Evolutionary conservation across 2,329 filamentous ascomycete genomes (phyloP).

Genomic region (Aspergillus sp.): DNA sequence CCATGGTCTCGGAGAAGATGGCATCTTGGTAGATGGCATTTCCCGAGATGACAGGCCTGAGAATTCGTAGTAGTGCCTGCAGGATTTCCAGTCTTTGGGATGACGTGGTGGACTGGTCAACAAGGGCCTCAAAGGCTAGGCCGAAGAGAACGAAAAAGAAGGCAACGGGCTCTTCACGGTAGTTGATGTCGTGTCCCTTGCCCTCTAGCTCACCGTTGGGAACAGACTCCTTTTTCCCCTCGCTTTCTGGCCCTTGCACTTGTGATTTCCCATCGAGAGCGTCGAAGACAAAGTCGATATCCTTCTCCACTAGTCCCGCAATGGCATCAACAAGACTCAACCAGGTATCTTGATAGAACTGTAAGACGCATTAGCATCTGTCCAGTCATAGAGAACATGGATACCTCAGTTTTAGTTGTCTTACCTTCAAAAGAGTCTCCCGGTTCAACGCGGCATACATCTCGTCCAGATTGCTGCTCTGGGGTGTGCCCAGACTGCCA

Average conservation of each 20-base stretch:
- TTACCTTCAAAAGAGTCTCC: constrained; percentile 76
- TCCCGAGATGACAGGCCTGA: constrained; percentile 90
- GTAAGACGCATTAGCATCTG: not conserved
- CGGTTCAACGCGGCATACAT: constrained; percentile 94
- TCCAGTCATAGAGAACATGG: not conserved
- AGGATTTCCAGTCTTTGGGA: constrained; percentile 85
- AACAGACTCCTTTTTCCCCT: constrained; percentile 16
- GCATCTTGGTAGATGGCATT: constrained; percentile 95
- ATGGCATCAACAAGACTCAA: constrained; percentile 95
- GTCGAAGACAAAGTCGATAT: constrained; percentile 96
- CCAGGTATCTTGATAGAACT: constrained; percentile 97
- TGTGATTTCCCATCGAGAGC: constrained; percentile 79
- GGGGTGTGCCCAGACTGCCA: constrained; percentile 76
- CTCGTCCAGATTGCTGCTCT: constrained; percentile 83
- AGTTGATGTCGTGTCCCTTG: constrained; percentile 83
- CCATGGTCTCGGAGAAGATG: constrained; percentile 96
- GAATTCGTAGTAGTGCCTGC: constrained; percentile 86
- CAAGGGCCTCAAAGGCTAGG: constrained; percentile 91
- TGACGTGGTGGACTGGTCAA: constrained; percentile 70
- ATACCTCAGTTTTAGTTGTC: not conserved
- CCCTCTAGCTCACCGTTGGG: constrained; percentile 33
- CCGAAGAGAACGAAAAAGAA: constrained; percentile 99
- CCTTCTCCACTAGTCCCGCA: constrained; percentile 93
- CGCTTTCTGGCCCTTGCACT: constrained; percentile 24
- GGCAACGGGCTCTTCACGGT: constrained; percentile 93